A percentile compares a stretch with the other conserved stretches of the same genome.
phyloP scores from a whole-genome alignment of 495 filamentous ascomycete species.

The Coniosporium apollinis region DNA sequence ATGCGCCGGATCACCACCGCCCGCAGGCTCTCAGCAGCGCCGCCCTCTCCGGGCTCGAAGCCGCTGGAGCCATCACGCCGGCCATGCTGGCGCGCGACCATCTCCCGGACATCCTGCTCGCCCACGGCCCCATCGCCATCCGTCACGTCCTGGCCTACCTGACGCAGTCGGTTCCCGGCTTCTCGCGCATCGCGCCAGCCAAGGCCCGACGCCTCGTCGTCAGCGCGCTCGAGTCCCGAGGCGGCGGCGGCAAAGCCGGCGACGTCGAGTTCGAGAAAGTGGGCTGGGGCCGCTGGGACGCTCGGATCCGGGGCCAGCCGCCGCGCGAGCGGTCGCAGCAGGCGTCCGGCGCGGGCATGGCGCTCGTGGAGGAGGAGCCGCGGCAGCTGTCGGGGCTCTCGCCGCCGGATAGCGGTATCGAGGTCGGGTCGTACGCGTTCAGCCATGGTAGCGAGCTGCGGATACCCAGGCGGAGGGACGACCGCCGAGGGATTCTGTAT shows the following conservation, averaged over 20 bases:
- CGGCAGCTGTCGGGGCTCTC: constrained; percentile 20
- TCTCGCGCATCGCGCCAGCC: constrained; percentile 75
- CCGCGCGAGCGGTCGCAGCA: constrained; percentile 25
- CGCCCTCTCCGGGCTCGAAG: constrained; percentile 41
- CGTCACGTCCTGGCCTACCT: constrained; percentile 88
- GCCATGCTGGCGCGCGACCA: constrained; percentile 79
- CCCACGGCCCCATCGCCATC: constrained; percentile 81
- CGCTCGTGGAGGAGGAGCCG: too few relatives aligned
- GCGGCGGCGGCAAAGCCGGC: constrained; percentile 44
- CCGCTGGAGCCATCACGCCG: constrained; percentile 68
- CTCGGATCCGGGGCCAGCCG: constrained; percentile 51
- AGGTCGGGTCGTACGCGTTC: constrained; percentile 26
- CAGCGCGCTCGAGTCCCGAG: constrained; percentile 61
- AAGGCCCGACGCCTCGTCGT: constrained; percentile 84
- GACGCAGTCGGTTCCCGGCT: constrained; percentile 83
- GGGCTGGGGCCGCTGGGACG: constrained; percentile 95
- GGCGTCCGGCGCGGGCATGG: constrained; percentile 5
- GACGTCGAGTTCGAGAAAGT: constrained; percentile 90
- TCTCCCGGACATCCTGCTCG: constrained; percentile 75
- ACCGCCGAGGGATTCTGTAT: constrained; percentile 33
- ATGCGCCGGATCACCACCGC: constrained; percentile 37
- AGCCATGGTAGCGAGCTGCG: constrained; percentile 30
- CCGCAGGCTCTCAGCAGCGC: constrained; percentile 22
- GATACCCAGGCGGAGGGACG: constrained; percentile 36
- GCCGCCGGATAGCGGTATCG: constrained; percentile 28